Percentiles rank a stretch among this genome's conserved stretches.
Conservation (phyloP, 2,329 filamentous ascomycete genomes). For the Colletotrichum abscissum region DNA sequence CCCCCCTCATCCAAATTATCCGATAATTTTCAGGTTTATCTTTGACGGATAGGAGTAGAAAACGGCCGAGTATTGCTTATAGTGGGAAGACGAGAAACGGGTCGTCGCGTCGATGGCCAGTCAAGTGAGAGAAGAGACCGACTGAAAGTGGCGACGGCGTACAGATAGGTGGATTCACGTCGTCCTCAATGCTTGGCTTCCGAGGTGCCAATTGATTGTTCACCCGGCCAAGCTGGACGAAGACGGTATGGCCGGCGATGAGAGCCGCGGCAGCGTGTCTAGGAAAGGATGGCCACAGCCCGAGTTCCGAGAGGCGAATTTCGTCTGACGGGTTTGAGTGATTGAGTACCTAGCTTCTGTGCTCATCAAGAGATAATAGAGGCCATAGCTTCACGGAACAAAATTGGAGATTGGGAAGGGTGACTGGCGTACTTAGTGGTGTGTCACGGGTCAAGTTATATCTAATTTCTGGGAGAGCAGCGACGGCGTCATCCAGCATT, state of each 20-base stretch:
- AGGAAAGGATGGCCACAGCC: not conserved
- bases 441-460: conserved; percentile 8
- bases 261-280: not conserved
- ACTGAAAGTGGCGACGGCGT: not conserved
- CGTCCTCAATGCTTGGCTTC: not conserved
- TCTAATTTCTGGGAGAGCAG: not conserved
- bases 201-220: not conserved
- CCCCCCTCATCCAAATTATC: conserved; percentile 12
- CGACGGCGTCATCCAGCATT: not conserved
- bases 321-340: not conserved
- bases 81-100: not conserved
- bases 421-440: conserved; percentile 15
- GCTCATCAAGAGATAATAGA: not conserved
- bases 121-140: not conserved
- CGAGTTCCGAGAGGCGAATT: not conserved
- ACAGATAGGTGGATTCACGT: not conserved
- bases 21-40: conserved; percentile 9
- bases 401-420: not conserved
- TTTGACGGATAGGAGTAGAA: not conserved
- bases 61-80: not conserved
- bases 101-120: not conserved
- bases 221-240: not conserved
- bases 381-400: not conserved
- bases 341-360: not conserved
- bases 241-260: not conserved